Conservation (phyloP, 2,329 filamentous ascomycete genomes). For the Claviceps humidiphila region DNA sequence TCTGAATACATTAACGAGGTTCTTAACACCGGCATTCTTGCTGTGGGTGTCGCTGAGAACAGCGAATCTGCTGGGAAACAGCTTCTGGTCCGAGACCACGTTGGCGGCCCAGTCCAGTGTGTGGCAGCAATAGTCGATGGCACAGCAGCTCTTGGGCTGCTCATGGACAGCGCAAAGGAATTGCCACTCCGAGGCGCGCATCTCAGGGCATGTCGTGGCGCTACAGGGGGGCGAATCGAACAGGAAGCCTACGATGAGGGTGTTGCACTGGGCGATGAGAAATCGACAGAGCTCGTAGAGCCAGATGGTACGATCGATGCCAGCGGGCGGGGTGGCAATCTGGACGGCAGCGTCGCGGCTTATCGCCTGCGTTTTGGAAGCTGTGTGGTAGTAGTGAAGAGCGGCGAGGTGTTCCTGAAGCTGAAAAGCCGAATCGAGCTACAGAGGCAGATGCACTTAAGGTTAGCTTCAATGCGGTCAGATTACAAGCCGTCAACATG, state of each 20-base stretch:
- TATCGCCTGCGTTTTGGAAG: slow-evolving; percentile 54
- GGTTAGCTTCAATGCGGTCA: background rate
- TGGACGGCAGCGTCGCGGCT: slow-evolving; percentile 60
- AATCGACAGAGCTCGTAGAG: slow-evolving; percentile 96
- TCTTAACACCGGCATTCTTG: slow-evolving; percentile 56
- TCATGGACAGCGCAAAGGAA: slow-evolving; percentile 97
- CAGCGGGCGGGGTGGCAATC: slow-evolving; percentile 67
- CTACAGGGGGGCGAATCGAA: slow-evolving; percentile 85
- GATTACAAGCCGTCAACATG: background rate
- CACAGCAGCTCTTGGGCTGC: slow-evolving; percentile 90
- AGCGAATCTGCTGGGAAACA: slow-evolving; percentile 77
- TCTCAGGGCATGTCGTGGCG: slow-evolving; percentile 81
- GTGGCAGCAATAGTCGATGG: slow-evolving; percentile 98
- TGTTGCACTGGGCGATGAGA: slow-evolving; percentile 87
- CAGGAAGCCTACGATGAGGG: slow-evolving; percentile 82
- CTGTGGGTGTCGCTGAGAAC: slow-evolving; percentile 42
- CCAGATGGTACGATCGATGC: slow-evolving; percentile 81
- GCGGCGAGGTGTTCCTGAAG: slow-evolving; percentile 94
- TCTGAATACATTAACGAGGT: slow-evolving; percentile 88
- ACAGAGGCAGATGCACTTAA: background rate
- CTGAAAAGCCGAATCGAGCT: slow-evolving; percentile 96
- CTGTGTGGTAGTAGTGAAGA: slow-evolving; percentile 70
- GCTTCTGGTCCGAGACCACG: slow-evolving; percentile 84
- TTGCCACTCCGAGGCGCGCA: slow-evolving; percentile 98
- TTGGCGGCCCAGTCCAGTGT: slow-evolving; percentile 97